Evolutionary conservation across 208 protist genomes (phyloP), one percentile per base, ranked within the genome.

Genomic region (Trypanosoma theileri): DNA sequence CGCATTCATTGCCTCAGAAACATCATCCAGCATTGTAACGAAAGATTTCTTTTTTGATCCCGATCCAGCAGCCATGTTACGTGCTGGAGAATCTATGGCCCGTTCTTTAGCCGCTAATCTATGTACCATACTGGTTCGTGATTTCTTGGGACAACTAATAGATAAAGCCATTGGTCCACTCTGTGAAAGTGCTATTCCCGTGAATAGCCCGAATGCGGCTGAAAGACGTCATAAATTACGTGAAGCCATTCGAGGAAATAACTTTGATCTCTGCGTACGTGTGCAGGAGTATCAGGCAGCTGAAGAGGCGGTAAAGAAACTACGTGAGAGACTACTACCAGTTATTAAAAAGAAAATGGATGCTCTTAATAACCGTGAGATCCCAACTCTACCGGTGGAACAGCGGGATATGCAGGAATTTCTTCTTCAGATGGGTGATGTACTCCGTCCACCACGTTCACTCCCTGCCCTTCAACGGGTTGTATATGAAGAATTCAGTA

Each of bases 21-120:
- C 98, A 28, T 94, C 98, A 11, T 80, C 80, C 57, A 88, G 97
- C 53, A 79, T 99, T 19, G 75, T 98, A 9, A 46, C 86, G 50
- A 99, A 99, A 84, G 98, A 99, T 79, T 99, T 99, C 82, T 87
- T 95, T 3, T 82, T 92, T 44, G 98, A 99, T 77, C 71, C 82
- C 14, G 92, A 98, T 77, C 42, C 64, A 16, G 68, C 77, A 31
- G 77, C 80, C 17, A 84, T 92, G 69, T 56, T 87, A 22, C 60
- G 75, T 17, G 85, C 86, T 31, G 85, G 77, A 28, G 84, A 95
- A 68, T 77, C 78, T 46, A 96, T 93, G 90, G 71, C 78, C 6
- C 90, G 90, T 69, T 93, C 90, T 8, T 75, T 92, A 26, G 84
- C 87, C 17, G 74, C 83, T 24, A 95, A 81, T 73, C 74, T 95